Conservation (phyloP, 179 eudicot species). For the Spergularia azorica region DNA sequence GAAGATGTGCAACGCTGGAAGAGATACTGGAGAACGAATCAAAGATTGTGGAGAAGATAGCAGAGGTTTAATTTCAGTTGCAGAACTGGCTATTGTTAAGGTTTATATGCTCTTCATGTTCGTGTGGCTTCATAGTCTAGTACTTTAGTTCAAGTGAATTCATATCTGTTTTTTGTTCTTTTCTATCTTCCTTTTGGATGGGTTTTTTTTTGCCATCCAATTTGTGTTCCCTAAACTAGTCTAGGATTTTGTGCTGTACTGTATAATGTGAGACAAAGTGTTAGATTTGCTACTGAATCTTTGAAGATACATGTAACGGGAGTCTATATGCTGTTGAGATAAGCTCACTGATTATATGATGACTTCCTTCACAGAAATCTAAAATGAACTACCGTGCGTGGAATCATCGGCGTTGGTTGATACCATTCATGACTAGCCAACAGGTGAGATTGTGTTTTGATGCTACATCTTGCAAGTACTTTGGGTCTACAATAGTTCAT, state of each 20-base stretch:
- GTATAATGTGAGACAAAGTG: not conserved
- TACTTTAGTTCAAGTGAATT: too few relatives aligned
- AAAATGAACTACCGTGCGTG: constrained; percentile 97
- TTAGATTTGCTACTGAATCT: not conserved
- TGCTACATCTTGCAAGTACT: not conserved
- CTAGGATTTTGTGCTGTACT: not conserved
- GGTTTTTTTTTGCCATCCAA: constrained; percentile 7
- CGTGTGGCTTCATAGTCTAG: constrained; percentile 23
- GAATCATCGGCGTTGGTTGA: constrained; percentile 84
- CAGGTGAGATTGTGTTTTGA: constrained; percentile 53
- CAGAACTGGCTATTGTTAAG: constrained; percentile 36
- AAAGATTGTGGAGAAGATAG: constrained; percentile 67
- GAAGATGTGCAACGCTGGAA: constrained; percentile 53
- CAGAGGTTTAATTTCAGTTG: constrained; percentile 70
- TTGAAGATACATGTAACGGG: not conserved
- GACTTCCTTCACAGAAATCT: constrained; percentile 54
- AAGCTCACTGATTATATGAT: not conserved
- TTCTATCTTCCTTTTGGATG: not conserved
- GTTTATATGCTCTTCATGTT: constrained; percentile 36
- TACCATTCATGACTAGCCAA: constrained; percentile 59
- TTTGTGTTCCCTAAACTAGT: not conserved
- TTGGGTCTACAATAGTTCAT: not conserved
- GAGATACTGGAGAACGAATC: constrained; percentile 75
- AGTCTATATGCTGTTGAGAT: not conserved
- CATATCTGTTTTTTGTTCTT: not conserved